A percentile compares a stretch with the other conserved stretches of the same genome.
Evolutionary conservation across 805 yeast species (phyloP).

Genomic region (Blastobotrys peoriensis): DNA sequence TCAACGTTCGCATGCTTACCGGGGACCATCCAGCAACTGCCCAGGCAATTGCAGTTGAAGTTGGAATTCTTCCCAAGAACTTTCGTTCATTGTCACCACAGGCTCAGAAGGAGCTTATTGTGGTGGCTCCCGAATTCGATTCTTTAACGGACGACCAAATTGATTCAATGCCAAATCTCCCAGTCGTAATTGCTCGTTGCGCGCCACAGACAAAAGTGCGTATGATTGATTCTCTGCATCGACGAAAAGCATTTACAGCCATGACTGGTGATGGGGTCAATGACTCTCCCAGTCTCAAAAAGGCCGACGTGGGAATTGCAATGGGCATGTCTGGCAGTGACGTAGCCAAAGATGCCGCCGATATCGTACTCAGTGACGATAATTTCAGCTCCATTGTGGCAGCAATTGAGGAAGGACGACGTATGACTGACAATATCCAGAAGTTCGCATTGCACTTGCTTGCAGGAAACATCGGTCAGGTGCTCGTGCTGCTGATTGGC

Average conservation of each 20-base stretch:
- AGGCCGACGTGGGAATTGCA: conserved; percentile 76
- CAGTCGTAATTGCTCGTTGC: conserved; percentile 75
- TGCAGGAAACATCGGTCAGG: conserved; percentile 70
- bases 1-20: conserved; percentile 74
- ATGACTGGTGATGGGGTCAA: conserved; percentile 86
- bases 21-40: conserved; percentile 82
- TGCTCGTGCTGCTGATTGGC: conserved; percentile 62
- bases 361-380: conserved; percentile 69
- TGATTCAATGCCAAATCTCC: conserved; percentile 59
- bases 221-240: conserved; percentile 71
- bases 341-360: conserved; percentile 80
- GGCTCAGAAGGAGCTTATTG: conserved; percentile 59
- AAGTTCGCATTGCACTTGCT: conserved; percentile 69
- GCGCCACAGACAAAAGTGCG: conserved; percentile 79
- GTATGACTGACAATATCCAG: conserved; percentile 74
- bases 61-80: conserved; percentile 65
- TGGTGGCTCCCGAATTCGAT: conserved; percentile 73
- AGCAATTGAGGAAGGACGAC: conserved; percentile 74
- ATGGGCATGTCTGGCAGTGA: conserved; percentile 80
- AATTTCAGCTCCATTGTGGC: conserved; percentile 73
- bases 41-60: conserved; percentile 72
- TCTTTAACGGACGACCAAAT: conserved; percentile 51
- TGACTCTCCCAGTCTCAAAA: conserved; percentile 71
- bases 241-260: conserved; percentile 57
- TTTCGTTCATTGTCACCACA: conserved; percentile 46